Percentiles rank a stretch among this genome's conserved stretches.
Conservation (phyloP, 495 filamentous ascomycete species). For the Lentithecium fluviatile region DNA sequence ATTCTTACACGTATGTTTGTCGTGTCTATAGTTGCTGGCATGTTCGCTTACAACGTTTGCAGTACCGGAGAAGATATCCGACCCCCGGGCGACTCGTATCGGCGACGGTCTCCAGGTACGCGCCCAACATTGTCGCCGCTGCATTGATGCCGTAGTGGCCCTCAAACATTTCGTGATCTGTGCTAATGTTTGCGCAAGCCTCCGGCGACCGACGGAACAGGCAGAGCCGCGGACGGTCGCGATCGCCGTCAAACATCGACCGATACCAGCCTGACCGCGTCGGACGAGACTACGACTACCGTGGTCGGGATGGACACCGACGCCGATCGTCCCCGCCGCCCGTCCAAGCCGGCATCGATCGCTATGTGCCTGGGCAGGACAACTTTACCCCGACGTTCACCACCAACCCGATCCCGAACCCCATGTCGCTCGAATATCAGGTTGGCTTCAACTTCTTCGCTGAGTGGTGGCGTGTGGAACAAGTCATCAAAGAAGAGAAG, state of each 20-base stretch:
- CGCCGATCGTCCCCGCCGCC: slow-evolving; percentile 63
- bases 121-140: background rate
- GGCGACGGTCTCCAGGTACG: slow-evolving; percentile 42
- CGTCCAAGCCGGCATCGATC: slow-evolving; percentile 76
- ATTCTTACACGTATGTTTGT: slow-evolving; percentile 35
- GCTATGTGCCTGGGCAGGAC: slow-evolving; percentile 90
- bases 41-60: slow-evolving; percentile 1
- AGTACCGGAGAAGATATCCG: slow-evolving; percentile 27
- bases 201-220: slow-evolving; percentile 50
- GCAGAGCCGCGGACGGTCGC: slow-evolving; percentile 52
- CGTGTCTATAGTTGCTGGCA: background rate
- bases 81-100: slow-evolving; percentile 34
- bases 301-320: slow-evolving; percentile 57
- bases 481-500: slow-evolving; percentile 81
- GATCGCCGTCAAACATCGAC: slow-evolving; percentile 49
- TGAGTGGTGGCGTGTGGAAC: slow-evolving; percentile 92
- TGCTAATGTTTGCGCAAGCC: slow-evolving; percentile 18
- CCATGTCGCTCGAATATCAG: slow-evolving; percentile 81
- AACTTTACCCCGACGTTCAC: slow-evolving; percentile 56
- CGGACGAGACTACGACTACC: slow-evolving; percentile 65
- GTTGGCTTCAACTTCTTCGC: slow-evolving; percentile 96
- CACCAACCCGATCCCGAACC: slow-evolving; percentile 75
- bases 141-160: background rate
- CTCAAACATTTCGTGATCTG: background rate
- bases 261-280: slow-evolving; percentile 47